Conservation (phyloP, 495 filamentous ascomycete species). For the Penicillium desertorum region DNA sequence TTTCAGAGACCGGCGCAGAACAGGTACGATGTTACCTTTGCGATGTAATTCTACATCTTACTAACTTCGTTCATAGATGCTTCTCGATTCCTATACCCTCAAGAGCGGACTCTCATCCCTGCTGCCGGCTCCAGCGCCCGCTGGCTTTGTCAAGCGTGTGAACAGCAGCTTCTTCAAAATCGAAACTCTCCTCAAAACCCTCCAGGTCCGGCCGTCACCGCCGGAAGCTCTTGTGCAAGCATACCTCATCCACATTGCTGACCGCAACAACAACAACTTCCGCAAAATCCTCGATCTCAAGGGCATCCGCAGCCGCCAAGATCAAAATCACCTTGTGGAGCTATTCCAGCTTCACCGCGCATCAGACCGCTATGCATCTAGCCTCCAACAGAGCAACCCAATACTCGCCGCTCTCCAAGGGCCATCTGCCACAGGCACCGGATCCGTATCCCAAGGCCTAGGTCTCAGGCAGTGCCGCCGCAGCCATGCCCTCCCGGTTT, state of each 20-base stretch:
- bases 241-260: slow-evolving; percentile 91
- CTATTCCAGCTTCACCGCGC: slow-evolving; percentile 81
- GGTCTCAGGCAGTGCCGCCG: slow-evolving; percentile 38
- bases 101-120: slow-evolving; percentile 69
- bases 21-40: slow-evolving; percentile 53
- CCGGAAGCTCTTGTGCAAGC: slow-evolving; percentile 94
- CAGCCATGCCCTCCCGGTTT: slow-evolving; percentile 58
- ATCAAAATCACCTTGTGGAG: slow-evolving; percentile 81
- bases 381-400: slow-evolving; percentile 46
- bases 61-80: slow-evolving; percentile 59
- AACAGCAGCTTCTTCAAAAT: slow-evolving; percentile 80
- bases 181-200: slow-evolving; percentile 90
- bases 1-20: slow-evolving; percentile 94
- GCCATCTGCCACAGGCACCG: slow-evolving; percentile 38
- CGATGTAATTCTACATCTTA: not conserved
- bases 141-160: slow-evolving; percentile 82
- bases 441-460: slow-evolving; percentile 44
- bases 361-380: slow-evolving; percentile 52
- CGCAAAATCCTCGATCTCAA: slow-evolving; percentile 93
- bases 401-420: slow-evolving; percentile 42
- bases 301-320: slow-evolving; percentile 71
- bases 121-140: slow-evolving; percentile 48
- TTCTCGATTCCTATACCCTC: slow-evolving; percentile 88
- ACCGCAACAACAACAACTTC: slow-evolving; percentile 91
- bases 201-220: slow-evolving; percentile 89